Base-by-base conservation (phyloP, 768 basidiomycete genomes). In the Hygrocybe coccinea region DNA sequence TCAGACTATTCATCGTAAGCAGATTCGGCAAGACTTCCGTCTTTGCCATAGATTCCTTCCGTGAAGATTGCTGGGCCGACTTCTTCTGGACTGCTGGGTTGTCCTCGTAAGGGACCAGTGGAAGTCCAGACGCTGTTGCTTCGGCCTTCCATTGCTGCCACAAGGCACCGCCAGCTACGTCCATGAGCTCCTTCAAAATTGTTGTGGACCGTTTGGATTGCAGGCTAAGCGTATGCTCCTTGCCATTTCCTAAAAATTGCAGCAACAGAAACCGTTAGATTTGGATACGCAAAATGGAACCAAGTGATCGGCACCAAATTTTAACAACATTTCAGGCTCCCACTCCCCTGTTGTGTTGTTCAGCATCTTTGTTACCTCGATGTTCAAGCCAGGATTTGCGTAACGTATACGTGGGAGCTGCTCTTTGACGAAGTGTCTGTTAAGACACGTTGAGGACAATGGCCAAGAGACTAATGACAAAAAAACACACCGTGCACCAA, bases 381-480 rank as follows among this genome's bases (percentile, higher is more conserved):
- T 83, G 29, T 79, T 73, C 22, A 91, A 62, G 7, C 74, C 66
- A 0, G 89, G 89, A 62, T 92, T 91, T 1, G 82, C 85, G 67
- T 81, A 90, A 10, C 82, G 85, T 74, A 92, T 87, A 29, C 87
- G 77, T 1, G 87, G 87, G 0, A 92, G 71, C n/a, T 87, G 78
- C 38, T 91, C 83, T 64, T 87, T 88, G 37, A 87, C 77, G 59
- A 92, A 91, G 73, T 89, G 84, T 44, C 90, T 89, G 56, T 47
- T n/a, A n/a, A n/a, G n/a, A n/a, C n/a, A n/a, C n/a, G n/a, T 5
- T 17, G 24, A 14, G 21, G 35, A 11, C 47, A 14, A 61, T 22
- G 56, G 25, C 49, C 33, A 21, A 9, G 33, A 17, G 12, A n/a
- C 38, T 29, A 21, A 17, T 17, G 39, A 38, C 19, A 15, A 34